Conservation (phyloP, 2,329 filamentous ascomycete genomes). For the Paecilomyces fulvus region DNA sequence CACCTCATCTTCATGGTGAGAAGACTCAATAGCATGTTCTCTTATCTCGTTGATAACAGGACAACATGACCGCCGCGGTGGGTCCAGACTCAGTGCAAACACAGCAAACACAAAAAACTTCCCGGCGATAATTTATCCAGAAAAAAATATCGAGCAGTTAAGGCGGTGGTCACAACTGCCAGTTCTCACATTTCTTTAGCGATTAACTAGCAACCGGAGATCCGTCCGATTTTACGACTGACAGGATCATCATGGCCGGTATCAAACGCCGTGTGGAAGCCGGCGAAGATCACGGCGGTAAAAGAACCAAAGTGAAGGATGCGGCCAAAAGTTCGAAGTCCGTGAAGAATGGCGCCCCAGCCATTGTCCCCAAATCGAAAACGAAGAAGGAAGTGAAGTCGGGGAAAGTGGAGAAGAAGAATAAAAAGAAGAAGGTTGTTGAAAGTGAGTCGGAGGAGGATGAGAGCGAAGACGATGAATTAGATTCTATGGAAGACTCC, state of each 20-base stretch:
- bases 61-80: slow-evolving; percentile 12
- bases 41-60: slow-evolving; percentile 1
- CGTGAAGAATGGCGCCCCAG: slow-evolving; percentile 5
- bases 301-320: slow-evolving; percentile 31
- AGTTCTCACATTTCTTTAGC: slow-evolving; percentile 6
- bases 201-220: not conserved
- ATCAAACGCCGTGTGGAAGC: slow-evolving; percentile 33
- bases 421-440: slow-evolving; percentile 23
- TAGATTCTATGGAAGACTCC: slow-evolving; percentile 3
- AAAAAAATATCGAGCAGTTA: slow-evolving; percentile 19
- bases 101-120: slow-evolving; percentile 23
- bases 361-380: slow-evolving; percentile 6
- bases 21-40: not conserved
- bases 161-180: not conserved
- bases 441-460: slow-evolving; percentile 30
- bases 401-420: slow-evolving; percentile 24
- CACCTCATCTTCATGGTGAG: not conserved
- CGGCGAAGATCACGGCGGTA: slow-evolving; percentile 31
- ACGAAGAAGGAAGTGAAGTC: slow-evolving; percentile 23
- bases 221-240: not conserved
- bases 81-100: slow-evolving; percentile 20
- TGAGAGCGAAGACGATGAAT: slow-evolving; percentile 25
- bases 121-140: slow-evolving; percentile 17
- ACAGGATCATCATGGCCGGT: slow-evolving; percentile 25
- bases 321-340: slow-evolving; percentile 7